phyloP scores from a whole-genome alignment of 2,329 filamentous ascomycete genomes.

The Aspergillus candidus region DNA sequence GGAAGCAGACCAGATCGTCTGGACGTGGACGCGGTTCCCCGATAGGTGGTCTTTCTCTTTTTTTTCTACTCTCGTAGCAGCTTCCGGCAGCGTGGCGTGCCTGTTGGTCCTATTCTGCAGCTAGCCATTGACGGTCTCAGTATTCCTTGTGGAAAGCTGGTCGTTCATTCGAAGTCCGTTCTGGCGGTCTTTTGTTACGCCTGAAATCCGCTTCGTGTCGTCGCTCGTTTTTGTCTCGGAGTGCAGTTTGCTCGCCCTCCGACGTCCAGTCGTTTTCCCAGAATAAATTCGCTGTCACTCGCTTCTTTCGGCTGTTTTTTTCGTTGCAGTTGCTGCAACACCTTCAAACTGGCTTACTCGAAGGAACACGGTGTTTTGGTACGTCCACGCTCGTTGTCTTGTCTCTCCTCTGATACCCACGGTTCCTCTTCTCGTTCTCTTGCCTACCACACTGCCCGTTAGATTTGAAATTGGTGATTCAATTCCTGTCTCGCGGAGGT shows the following conservation, averaged over 20 bases:
- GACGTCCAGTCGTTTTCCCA: slow-evolving; percentile 34
- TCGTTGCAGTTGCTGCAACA: slow-evolving; percentile 41
- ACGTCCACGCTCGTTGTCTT: slow-evolving; percentile 19
- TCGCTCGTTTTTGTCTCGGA: slow-evolving; percentile 43
- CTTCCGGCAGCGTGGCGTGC: slow-evolving; percentile 19
- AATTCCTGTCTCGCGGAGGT: slow-evolving; percentile 15
- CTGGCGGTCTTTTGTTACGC: slow-evolving; percentile 26
- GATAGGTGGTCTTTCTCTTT: slow-evolving; percentile 14
- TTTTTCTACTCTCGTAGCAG: slow-evolving; percentile 1
- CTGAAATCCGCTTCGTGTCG: slow-evolving; percentile 30
- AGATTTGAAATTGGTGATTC: slow-evolving; percentile 12
- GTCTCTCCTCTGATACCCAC: slow-evolving; percentile 22
- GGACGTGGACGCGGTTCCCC: slow-evolving; percentile 15
- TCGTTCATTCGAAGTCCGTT: slow-evolving; percentile 32
- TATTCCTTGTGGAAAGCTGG: slow-evolving; percentile 20
- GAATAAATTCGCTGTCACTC: slow-evolving; percentile 42
- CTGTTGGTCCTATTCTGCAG: slow-evolving; percentile 25
- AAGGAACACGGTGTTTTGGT: slow-evolving; percentile 42
- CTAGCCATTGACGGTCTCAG: slow-evolving; percentile 26
- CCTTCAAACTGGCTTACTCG: slow-evolving; percentile 47
- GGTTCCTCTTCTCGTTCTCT: slow-evolving; percentile 1
- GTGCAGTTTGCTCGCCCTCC: slow-evolving; percentile 28
- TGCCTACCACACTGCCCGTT: slow-evolving; percentile 1
- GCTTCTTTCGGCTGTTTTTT: slow-evolving; percentile 38
- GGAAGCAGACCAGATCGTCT: slow-evolving; percentile 6